Percentiles rank a stretch among this genome's conserved stretches.
These are phyloP conservation scores for Xylaria bambusicola DNA, from an alignment of 495 filamentous ascomycete species.

Conservation along the genomic window DNA sequence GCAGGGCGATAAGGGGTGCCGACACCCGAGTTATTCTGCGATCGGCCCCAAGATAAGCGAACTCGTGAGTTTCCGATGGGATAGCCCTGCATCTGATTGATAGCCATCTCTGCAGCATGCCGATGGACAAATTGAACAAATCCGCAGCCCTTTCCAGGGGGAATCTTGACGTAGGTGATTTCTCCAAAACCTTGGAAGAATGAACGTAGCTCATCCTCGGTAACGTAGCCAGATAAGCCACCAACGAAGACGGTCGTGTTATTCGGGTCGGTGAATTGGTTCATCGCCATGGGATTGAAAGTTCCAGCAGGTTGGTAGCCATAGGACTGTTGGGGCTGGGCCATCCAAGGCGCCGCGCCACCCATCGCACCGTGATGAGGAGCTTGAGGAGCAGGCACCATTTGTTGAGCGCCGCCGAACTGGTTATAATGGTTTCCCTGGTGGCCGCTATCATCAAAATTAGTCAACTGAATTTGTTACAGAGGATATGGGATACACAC, in stretches of 20 bases:
- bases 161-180: conserved; percentile 99
- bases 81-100: conserved; percentile 99
- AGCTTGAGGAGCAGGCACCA: conserved; percentile 40
- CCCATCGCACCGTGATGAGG: conserved; percentile 40
- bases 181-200: conserved; percentile 99
- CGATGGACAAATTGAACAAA: conserved; percentile 99
- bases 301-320: conserved; percentile 45
- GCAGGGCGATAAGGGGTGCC: conserved; percentile 97
- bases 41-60: conserved; percentile 94
- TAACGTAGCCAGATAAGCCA: conserved; percentile 96
- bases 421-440: conserved; percentile 40
- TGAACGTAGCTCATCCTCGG: conserved; percentile 96
- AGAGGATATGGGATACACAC: conserved; percentile 29
- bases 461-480: not conserved
- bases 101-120: conserved; percentile 99
- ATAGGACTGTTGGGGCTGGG: conserved; percentile 55
- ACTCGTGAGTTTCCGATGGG: conserved; percentile 99
- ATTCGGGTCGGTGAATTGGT: conserved; percentile 99
- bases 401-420: conserved; percentile 39
- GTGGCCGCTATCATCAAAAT: conserved; percentile 25
- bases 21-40: conserved; percentile 98
- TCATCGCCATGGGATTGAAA: conserved; percentile 72
- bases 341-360: conserved; percentile 39
- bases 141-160: conserved; percentile 96
- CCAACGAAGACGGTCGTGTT: conserved; percentile 99